Evolutionary conservation across 768 basidiomycete species (phyloP), one percentile per base, ranked within the genome.

Genomic region (Pisolithus albus): DNA sequence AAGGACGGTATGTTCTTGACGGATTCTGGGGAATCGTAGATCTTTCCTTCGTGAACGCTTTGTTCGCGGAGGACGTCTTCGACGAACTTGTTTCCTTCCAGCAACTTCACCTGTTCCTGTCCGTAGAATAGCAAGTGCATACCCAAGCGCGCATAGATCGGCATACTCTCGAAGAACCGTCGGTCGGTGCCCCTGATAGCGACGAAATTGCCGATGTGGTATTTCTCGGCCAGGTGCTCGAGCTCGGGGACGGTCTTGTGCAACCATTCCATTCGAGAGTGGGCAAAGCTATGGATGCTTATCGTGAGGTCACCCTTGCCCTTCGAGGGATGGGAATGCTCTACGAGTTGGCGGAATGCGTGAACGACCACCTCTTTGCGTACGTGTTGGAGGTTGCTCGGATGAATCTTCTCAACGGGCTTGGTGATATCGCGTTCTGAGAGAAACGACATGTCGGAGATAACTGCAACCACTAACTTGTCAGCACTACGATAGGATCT

Each of bases 71-170:
- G 68, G 9, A 83, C 60, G 1, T 72, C 64, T 47, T 81, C 79
- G 9, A 84, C 70, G 30, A 54, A 70, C 40, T 72, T 68, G 28
- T 58, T 74, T n/a, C 59, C 59, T 40, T 79, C 75, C 5, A 85
- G 68, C 6, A 82, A 11, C 53, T 71, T 74, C 39, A 75, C 64
- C 54, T 81, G 75, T 41, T 73, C 71, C 34, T 66, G 73, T 2
- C 83, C 81, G 42, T 78, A 78, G 58, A 87, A 90, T 24, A 89
- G 66, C 5, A 90, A 72, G 59, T 89, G 87, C 88, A 89, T 89
- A 7, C 83, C 84, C 43, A 86, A 72, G 64, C 82, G 72, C 2
- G 79, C 76, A 58, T 82, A 87, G 41, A 88, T 71, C 1, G 86
- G 86, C 86, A 88, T 88, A 30, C 74, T 74, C 69, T 88, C 86